Evolutionary conservation across 176 grass and related monocot species (phyloP).

Genomic region (Juncus effusus): DNA sequence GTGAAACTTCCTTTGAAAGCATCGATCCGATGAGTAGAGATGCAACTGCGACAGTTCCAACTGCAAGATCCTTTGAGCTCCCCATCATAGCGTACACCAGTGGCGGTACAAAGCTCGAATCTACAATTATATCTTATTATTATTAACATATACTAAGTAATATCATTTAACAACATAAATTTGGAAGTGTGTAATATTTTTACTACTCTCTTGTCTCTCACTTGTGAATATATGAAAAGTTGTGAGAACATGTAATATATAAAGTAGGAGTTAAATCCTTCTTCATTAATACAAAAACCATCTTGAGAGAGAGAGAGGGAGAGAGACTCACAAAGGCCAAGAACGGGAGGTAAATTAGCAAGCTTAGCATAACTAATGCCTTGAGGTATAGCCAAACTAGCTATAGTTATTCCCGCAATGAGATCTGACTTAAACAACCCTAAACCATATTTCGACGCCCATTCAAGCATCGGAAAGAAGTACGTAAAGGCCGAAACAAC

Average conservation of each 20-base stretch:
- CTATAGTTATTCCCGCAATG: conserved; percentile 84
- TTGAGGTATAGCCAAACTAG: conserved; percentile 98
- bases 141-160: background rate
- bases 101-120: conserved; percentile 98
- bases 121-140: conserved; percentile 24
- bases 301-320: background rate
- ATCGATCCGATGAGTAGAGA: conserved; percentile 75
- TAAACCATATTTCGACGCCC: conserved; percentile 53
- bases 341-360: conserved; percentile 70
- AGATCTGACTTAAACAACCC: conserved; percentile 62
- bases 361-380: conserved; percentile 99
- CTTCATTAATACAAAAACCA: conserved; percentile 2
- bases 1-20: conserved; percentile 59
- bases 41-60: conserved; percentile 80
- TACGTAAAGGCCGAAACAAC: conserved; percentile 46
- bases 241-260: background rate
- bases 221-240: background rate
- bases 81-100: conserved; percentile 98
- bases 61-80: conserved; percentile 79
- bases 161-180: no score
- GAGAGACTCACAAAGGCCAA: conserved; percentile 67
- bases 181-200: background rate
- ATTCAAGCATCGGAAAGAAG: conserved; percentile 68
- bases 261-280: background rate
- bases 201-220: background rate